These are phyloP conservation scores for Colletotrichum truncatum DNA, from an alignment of 2,329 filamentous ascomycete genomes.

Conservation along the genomic window DNA sequence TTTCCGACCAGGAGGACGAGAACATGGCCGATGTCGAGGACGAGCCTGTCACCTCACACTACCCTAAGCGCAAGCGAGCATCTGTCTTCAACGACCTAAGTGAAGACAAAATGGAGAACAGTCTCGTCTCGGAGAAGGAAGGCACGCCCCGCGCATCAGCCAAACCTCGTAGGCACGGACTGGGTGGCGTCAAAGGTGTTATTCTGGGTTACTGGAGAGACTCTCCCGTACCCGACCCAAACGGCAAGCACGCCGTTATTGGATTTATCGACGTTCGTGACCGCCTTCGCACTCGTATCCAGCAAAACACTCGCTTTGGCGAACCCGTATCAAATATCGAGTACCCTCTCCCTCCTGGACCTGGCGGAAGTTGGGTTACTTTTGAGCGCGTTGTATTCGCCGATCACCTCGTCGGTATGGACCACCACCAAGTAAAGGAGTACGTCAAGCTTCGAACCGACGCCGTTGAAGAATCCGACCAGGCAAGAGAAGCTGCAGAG, in stretches of 20 bases:
- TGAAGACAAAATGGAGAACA: constrained; percentile 56
- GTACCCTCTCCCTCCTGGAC: constrained; percentile 63
- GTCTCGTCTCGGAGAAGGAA: constrained; percentile 40
- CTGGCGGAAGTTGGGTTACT: constrained; percentile 71
- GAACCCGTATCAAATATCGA: constrained; percentile 47
- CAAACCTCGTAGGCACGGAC: constrained; percentile 30
- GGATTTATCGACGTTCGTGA: constrained; percentile 71
- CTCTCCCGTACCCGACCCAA: constrained; percentile 57
- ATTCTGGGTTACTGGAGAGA: constrained; percentile 69
- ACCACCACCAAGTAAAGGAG: constrained; percentile 68
- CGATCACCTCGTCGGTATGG: constrained; percentile 62
- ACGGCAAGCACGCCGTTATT: constrained; percentile 66
- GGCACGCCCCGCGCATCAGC: constrained; percentile 19
- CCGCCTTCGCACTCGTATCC: constrained; percentile 67
- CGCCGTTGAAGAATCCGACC: constrained; percentile 44
- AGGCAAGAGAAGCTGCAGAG: constrained; percentile 49
- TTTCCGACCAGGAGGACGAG: constrained; percentile 52
- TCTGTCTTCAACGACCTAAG: constrained; percentile 56
- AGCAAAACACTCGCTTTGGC: constrained; percentile 57
- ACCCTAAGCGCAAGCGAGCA: constrained; percentile 64
- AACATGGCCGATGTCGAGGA: constrained; percentile 53
- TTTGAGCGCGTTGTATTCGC: constrained; percentile 70
- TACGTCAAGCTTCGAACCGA: constrained; percentile 66
- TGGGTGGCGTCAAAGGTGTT: constrained; percentile 53
- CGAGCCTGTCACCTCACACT: constrained; percentile 49